Evolutionary conservation across 2,329 filamentous ascomycete species (phyloP), one percentile per base, ranked within the genome.

Genomic region (Leptoxyphium fumago): DNA sequence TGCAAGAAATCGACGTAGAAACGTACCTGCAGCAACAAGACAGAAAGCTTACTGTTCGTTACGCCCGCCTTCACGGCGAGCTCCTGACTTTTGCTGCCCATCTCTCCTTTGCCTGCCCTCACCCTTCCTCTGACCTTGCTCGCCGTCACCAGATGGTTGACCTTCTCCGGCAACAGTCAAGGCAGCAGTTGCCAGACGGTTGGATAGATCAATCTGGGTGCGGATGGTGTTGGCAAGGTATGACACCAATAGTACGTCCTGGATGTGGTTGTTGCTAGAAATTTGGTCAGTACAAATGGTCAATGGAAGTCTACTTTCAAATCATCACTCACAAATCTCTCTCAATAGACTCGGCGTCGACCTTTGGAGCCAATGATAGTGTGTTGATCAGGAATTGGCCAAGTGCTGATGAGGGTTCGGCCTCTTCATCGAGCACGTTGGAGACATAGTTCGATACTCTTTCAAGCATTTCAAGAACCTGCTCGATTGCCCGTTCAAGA

Each of bases 221-320:
- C 89, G 86, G 69, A 96, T 94, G 53, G 87, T 95, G 75, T 96
- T 98, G 64, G 91, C 87, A 52, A 98, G 77, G 72, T 98, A 98
- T 54, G 87, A 94, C 57, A 98, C 88, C 65, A 96, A 88, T 53
- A 98, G 80, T 48, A 98, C 88, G 65, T 98, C 91, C 72, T 98
- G 91, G 66, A 98, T 87, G 71, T 98, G 91, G 73, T 94, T 94
- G 78, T 98, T 98, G 78, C 75, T 78, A 60, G 34, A 18, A 41
- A 39, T 29, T 11, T 11, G 15, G 13, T 10, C 10, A 17, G 14
- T 6, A 18, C 18, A 13, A 10, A 17, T 13, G 13, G 14, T 18
- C 11, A 11, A 18, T 15, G 14, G 11, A 11, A 11, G 17, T 14
- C 14, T 15, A 18, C 11, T 18, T 6, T 18, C 32, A 28, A 17